Conservation (phyloP, 148 eudicot species). For the Cornus suecica region DNA sequence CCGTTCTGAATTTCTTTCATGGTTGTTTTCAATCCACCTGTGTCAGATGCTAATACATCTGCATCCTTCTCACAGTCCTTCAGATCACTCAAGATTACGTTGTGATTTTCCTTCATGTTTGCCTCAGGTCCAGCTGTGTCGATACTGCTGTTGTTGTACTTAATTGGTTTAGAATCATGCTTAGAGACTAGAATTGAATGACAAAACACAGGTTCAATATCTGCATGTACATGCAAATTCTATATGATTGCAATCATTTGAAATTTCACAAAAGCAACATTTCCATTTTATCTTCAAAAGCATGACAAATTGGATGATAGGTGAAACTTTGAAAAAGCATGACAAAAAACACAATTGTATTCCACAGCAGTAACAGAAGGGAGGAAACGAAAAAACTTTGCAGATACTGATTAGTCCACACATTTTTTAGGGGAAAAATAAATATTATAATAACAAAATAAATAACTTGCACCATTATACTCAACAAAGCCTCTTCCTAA, state of each 20-base stretch:
- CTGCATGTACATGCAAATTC: background rate
- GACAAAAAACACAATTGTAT: background rate
- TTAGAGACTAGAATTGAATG: slow-evolving; percentile 2
- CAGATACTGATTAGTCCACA: background rate
- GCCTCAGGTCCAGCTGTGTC: slow-evolving; percentile 26
- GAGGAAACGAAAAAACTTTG: background rate
- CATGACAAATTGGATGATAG: background rate
- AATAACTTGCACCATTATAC: no score
- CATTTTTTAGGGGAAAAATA: no score
- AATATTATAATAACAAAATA: no score
- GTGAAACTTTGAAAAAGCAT: background rate
- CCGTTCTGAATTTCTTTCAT: slow-evolving; percentile 42
- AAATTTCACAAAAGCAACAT: no score
- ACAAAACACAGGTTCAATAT: slow-evolving; percentile 11
- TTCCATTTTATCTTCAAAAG: background rate
- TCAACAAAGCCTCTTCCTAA: no score
- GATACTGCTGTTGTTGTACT: slow-evolving; percentile 18
- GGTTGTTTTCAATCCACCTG: slow-evolving; percentile 21
- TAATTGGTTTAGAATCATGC: slow-evolving; percentile 21
- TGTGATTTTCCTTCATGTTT: slow-evolving; percentile 38
- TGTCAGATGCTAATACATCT: slow-evolving; percentile 33
- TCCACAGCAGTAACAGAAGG: background rate
- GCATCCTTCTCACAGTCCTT: slow-evolving; percentile 35
- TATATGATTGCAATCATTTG: background rate
- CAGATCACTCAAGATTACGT: slow-evolving; percentile 29